phyloP scores from a whole-genome alignment of 2,329 filamentous ascomycete species.

The Fusarium vanettenii region DNA sequence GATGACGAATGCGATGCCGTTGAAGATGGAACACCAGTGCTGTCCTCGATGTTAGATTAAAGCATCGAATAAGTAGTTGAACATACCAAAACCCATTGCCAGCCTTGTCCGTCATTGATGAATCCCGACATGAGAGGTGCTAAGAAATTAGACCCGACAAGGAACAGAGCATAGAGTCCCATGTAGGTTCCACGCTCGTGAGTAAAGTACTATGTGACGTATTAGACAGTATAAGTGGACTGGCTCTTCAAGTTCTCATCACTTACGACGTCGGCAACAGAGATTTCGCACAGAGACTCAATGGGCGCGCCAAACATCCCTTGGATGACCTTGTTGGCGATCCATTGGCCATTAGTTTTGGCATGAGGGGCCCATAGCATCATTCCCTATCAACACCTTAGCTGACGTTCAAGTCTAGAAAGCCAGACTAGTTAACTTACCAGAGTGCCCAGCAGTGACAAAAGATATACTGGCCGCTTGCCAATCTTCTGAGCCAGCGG shows the following conservation, averaged over 20 bases:
- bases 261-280: neutral
- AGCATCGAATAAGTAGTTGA: neutral
- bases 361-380: constrained; percentile 15
- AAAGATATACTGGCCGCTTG: constrained; percentile 46
- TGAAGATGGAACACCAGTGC: constrained; percentile 21
- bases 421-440: neutral
- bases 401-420: no score
- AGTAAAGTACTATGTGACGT: constrained; percentile 3
- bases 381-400: neutral
- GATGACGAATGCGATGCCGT: constrained; percentile 3
- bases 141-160: constrained; percentile 9
- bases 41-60: neutral
- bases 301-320: constrained; percentile 7
- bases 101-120: constrained; percentile 18
- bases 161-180: constrained; percentile 9
- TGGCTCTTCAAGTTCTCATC: neutral
- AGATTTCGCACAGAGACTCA: constrained; percentile 6
- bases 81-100: constrained; percentile 23
- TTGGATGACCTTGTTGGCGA: constrained; percentile 8
- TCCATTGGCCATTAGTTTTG: neutral
- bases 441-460: constrained; percentile 14
- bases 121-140: constrained; percentile 27
- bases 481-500: constrained; percentile 48
- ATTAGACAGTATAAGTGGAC: neutral
- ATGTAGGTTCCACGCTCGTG: constrained; percentile 18